These are phyloP conservation scores for Pythium dissotocum DNA, from an alignment of 352 stramenopile genomes.

Conservation along the genomic window DNA sequence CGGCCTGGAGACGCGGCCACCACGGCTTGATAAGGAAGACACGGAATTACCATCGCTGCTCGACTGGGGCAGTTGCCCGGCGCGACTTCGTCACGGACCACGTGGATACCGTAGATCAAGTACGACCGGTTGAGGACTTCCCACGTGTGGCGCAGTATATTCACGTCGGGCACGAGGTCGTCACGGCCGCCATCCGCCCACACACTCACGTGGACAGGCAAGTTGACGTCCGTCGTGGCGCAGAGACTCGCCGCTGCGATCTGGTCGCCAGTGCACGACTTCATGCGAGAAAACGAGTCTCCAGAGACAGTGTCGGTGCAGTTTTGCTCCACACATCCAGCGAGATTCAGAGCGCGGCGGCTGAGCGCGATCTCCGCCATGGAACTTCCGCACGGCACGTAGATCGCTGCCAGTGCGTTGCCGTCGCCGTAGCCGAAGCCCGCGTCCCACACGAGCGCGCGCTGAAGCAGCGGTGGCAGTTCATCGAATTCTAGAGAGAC, in stretches of 20 bases:
- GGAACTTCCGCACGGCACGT: conserved; percentile 26
- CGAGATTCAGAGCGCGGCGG: conserved; percentile 5
- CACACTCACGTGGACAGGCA: conserved; percentile 6
- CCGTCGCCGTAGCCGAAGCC: conserved; percentile 28
- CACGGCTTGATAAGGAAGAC: conserved; percentile 21
- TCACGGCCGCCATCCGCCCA: conserved; percentile 23
- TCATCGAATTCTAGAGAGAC: conserved; percentile 28
- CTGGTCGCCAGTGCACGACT: conserved; percentile 19
- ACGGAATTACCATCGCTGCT: conserved; percentile 34
- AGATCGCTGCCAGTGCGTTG: conserved; percentile 23
- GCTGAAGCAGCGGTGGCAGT: conserved; percentile 32
- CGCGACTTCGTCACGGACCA: conserved; percentile 5
- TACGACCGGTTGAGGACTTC: conserved; percentile 18
- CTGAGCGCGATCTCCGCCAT: conserved; percentile 38
- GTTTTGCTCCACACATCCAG: conserved; percentile 21
- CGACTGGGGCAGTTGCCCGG: conserved; percentile 17
- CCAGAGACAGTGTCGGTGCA: neutral
- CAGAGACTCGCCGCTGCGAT: conserved; percentile 19
- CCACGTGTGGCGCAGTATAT: conserved; percentile 25
- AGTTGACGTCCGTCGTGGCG: conserved; percentile 14
- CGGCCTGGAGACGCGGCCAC: neutral
- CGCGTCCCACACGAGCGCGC: conserved; percentile 40
- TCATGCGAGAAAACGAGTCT: conserved; percentile 1
- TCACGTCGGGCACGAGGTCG: conserved; percentile 16
- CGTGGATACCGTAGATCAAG: conserved; percentile 26